Conservation (phyloP, 2,329 filamentous ascomycete species). For the Rugonectria rugulosa region DNA sequence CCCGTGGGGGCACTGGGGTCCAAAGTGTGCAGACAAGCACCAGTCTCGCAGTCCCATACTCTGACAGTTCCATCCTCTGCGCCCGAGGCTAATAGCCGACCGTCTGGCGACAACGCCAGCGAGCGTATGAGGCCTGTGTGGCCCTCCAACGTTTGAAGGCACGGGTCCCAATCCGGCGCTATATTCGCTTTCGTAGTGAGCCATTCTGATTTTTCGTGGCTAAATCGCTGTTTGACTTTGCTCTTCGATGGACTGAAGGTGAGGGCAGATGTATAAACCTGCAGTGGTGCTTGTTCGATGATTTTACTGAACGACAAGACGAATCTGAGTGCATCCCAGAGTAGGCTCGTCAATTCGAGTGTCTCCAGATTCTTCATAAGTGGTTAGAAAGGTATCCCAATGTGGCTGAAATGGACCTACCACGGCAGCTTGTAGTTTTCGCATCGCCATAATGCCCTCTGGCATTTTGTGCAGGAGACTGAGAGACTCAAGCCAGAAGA, state of each 20-base stretch:
- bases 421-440: background rate
- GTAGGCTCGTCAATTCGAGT: background rate
- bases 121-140: background rate
- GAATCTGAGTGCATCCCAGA: conserved; percentile 10
- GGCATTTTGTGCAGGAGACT: background rate
- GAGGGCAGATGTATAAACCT: conserved; percentile 16
- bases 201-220: background rate
- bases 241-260: conserved; percentile 8
- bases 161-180: background rate
- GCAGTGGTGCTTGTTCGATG: background rate
- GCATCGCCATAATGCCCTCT: background rate
- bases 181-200: background rate
- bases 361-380: background rate
- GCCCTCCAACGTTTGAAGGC: background rate
- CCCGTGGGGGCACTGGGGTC: too few species aligned
- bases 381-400: background rate
- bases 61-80: background rate
- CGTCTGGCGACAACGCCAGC: background rate
- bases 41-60: conserved; percentile 3
- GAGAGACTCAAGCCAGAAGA: background rate
- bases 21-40: background rate
- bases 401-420: background rate
- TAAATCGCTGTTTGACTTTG: background rate
- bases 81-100: background rate
- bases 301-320: accelerated